A percentile compares a stretch with the other conserved stretches of the same genome.
Conservation (phyloP, 352 stramenopile species). For the Globisporangium acanthophoron region DNA sequence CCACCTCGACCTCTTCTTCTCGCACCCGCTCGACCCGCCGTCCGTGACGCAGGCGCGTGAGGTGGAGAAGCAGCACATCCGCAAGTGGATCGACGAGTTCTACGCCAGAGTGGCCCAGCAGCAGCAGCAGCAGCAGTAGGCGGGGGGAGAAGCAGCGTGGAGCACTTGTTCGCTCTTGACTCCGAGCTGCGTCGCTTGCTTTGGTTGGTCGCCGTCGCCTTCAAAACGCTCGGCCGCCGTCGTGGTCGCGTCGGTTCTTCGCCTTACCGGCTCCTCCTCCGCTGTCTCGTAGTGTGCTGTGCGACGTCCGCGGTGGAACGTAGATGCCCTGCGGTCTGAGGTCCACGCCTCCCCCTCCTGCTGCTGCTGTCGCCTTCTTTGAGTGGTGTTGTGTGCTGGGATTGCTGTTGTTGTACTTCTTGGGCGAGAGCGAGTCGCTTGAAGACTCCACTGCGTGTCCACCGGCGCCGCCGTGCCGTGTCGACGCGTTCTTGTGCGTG, state of each 20-base stretch:
- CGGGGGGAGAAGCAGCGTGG: too few relatives aligned
- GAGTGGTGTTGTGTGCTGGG: slow-evolving; percentile 14
- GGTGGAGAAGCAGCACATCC: slow-evolving; percentile 47
- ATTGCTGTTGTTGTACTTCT: slow-evolving; percentile 27
- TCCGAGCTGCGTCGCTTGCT: too few relatives aligned
- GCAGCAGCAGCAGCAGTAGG: too few relatives aligned
- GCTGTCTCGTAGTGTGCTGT: slow-evolving; percentile 27
- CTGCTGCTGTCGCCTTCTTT: slow-evolving; percentile 4
- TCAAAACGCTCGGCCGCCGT: not conserved
- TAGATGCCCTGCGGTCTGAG: slow-evolving; percentile 25
- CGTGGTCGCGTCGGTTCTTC: slow-evolving; percentile 3
- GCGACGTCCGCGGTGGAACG: slow-evolving; percentile 33
- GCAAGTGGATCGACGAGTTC: slow-evolving; percentile 44
- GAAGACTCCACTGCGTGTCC: slow-evolving; percentile 32
- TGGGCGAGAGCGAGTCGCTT: slow-evolving; percentile 48
- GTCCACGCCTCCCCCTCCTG: slow-evolving; percentile 2
- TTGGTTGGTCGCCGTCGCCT: too few relatives aligned
- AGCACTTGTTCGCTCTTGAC: too few relatives aligned
- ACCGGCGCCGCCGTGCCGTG: slow-evolving; percentile 5
- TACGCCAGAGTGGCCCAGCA: too few relatives aligned
- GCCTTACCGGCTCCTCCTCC: not conserved
- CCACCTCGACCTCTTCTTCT: slow-evolving; percentile 86
- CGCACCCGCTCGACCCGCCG: slow-evolving; percentile 45
- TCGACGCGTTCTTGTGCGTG: slow-evolving; percentile 3
- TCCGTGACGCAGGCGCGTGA: slow-evolving; percentile 28